Evolutionary conservation across 108 stramenopile genomes (phyloP).

Genomic region (Bacterosira constricta): DNA sequence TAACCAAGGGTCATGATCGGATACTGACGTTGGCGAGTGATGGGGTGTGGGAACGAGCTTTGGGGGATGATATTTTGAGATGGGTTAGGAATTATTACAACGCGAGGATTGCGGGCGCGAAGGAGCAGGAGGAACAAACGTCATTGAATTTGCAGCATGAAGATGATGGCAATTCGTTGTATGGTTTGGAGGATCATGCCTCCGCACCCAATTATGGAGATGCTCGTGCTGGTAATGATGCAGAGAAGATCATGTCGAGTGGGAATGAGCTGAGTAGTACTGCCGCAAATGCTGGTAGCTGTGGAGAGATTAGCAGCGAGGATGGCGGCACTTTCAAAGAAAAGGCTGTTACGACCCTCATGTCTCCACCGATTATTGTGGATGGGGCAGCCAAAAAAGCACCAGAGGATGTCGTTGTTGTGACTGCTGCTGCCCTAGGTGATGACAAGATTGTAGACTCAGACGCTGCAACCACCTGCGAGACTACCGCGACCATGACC

Average conservation of each 20-base stretch:
- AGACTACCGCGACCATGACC: slow-evolving; percentile 31
- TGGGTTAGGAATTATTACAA: slow-evolving; percentile 80
- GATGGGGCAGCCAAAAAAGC: not conserved
- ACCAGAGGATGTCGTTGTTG: slow-evolving; percentile 6
- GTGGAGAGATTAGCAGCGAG: not conserved
- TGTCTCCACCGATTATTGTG: not conserved
- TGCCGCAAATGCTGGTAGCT: not conserved
- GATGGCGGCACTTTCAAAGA: not conserved
- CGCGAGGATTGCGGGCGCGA: slow-evolving; percentile 63
- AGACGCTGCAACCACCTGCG: slow-evolving; percentile 26
- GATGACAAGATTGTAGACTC: slow-evolving; percentile 30
- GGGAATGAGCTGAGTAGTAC: not conserved
- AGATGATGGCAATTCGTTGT: too few species aligned
- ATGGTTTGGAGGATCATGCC: slow-evolving; percentile 16
- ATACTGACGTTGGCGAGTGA: slow-evolving; percentile 83
- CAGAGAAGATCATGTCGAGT: slow-evolving; percentile 5
- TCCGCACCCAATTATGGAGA: slow-evolving; percentile 31
- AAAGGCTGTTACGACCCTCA: not conserved
- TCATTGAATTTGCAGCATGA: too few species aligned
- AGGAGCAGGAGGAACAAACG: slow-evolving; percentile 51
- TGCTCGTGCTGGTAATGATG: not conserved
- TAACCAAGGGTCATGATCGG: slow-evolving; percentile 69
- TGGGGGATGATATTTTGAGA: slow-evolving; percentile 70
- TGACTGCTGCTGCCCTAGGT: not conserved
- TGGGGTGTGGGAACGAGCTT: slow-evolving; percentile 86